A percentile compares a stretch with the other conserved stretches of the same genome.
Conservation (phyloP, 345 rosid species). For the Isatis tinctoria region DNA sequence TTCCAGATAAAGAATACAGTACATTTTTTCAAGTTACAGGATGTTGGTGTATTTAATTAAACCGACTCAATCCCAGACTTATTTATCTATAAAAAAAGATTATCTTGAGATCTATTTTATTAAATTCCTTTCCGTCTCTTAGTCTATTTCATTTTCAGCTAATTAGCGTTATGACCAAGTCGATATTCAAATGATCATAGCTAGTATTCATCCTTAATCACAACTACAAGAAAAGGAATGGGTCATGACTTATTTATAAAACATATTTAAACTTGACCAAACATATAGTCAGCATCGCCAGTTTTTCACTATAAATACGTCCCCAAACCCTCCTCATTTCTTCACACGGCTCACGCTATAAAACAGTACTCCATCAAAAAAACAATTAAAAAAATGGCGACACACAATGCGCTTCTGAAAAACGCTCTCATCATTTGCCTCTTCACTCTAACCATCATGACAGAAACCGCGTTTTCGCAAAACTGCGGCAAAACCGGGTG, state of each 20-base stretch:
- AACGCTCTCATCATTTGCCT: conserved; percentile 15
- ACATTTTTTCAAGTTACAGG: neutral
- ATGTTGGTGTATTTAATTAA: neutral
- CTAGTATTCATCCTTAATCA: neutral
- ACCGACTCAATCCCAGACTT: neutral
- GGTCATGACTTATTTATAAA: conserved; percentile 10
- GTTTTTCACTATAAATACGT: conserved; percentile 18
- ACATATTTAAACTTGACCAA: neutral
- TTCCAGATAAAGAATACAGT: neutral
- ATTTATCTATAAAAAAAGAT: neutral
- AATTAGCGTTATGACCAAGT: conserved; percentile 3
- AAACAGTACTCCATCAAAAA: neutral
- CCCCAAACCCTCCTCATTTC: neutral
- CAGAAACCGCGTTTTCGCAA: conserved; percentile 26
- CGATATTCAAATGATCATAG: conserved; percentile 15
- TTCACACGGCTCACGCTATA: conserved; percentile 9
- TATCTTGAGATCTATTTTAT: neutral
- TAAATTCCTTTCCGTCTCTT: neutral
- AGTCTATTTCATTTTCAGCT: conserved; percentile 1
- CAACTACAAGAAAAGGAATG: conserved; percentile 22
- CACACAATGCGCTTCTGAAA: neutral
- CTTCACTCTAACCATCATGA: conserved; percentile 11
- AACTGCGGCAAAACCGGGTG: conserved; percentile 28
- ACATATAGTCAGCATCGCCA: neutral
- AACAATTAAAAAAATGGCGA: conserved; percentile 11